Percentiles rank a stretch among this genome's conserved stretches.
Evolutionary conservation across 164 flowering plant genomes (phyloP).

Genomic region (Tinospora cordifolia): DNA sequence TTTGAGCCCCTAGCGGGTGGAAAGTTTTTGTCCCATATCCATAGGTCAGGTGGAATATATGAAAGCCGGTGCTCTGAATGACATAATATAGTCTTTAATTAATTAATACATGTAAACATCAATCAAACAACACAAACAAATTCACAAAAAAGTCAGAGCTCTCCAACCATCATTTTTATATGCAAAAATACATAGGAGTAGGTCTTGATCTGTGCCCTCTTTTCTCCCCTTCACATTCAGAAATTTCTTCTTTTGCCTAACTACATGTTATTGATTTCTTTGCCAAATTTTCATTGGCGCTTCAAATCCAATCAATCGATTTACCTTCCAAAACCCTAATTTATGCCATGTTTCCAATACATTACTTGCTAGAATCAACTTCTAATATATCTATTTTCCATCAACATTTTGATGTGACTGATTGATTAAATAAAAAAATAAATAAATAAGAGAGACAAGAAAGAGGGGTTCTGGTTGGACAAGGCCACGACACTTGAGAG

Average conservation of each 20-base stretch:
- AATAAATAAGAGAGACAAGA: not conserved
- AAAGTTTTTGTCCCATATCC: not conserved
- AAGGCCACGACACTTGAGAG: too few species aligned
- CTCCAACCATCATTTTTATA: not conserved
- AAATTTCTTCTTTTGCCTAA: not conserved
- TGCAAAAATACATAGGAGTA: not conserved
- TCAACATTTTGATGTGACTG: not conserved
- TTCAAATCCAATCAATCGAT: not conserved
- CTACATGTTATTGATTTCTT: not conserved
- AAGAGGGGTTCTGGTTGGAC: too few species aligned
- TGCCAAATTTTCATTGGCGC: not conserved
- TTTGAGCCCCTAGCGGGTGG: not conserved
- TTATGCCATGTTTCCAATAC: not conserved
- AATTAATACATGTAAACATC: not conserved
- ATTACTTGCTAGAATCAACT: not conserved
- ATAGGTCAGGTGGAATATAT: not conserved
- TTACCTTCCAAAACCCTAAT: not conserved
- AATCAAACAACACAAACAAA: not conserved
- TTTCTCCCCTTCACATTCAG: not conserved
- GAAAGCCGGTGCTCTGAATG: not conserved
- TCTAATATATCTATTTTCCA: too few species aligned
- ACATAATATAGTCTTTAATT: not conserved
- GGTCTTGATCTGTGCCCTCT: not conserved
- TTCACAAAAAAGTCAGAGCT: not conserved
- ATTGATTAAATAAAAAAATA: not conserved